Evolutionary conservation across 208 protist species (phyloP).

Genomic region (Leishmania braziliensis): DNA sequence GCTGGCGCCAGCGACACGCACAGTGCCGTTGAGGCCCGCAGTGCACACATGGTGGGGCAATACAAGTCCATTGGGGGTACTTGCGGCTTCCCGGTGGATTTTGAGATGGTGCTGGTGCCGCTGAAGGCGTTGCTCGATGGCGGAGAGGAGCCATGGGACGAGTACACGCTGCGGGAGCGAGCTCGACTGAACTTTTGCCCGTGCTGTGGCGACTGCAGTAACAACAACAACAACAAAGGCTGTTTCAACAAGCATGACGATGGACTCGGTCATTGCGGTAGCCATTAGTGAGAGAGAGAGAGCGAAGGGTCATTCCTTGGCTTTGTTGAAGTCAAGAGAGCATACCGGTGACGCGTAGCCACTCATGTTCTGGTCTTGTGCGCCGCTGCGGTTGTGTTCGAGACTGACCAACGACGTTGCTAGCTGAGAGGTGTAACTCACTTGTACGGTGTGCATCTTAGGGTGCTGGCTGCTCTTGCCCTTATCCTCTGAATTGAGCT

Average conservation of each 20-base stretch:
- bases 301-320: not conserved
- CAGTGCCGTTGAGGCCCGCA: not conserved
- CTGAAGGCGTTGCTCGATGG: constrained; percentile 61
- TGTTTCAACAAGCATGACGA: constrained; percentile 12
- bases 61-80: constrained; percentile 20
- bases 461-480: not conserved
- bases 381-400: not conserved
- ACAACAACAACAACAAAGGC: constrained; percentile 7
- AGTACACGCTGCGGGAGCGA: constrained; percentile 62
- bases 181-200: constrained; percentile 80
- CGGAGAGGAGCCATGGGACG: constrained; percentile 73
- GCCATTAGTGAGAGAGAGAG: constrained; percentile 1
- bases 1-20: not conserved
- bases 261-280: constrained; percentile 29
- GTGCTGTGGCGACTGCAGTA: constrained; percentile 62
- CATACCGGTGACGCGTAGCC: not conserved
- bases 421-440: not conserved
- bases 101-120: constrained; percentile 45
- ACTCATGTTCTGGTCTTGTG: not conserved
- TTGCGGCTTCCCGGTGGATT: constrained; percentile 1
- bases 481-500: not conserved
- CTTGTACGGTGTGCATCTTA: not conserved
- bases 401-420: not conserved
- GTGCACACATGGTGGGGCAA: not conserved
- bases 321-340: not conserved